phyloP scores from a whole-genome alignment of 352 stramenopile species.

The Globisporangium nunn region DNA sequence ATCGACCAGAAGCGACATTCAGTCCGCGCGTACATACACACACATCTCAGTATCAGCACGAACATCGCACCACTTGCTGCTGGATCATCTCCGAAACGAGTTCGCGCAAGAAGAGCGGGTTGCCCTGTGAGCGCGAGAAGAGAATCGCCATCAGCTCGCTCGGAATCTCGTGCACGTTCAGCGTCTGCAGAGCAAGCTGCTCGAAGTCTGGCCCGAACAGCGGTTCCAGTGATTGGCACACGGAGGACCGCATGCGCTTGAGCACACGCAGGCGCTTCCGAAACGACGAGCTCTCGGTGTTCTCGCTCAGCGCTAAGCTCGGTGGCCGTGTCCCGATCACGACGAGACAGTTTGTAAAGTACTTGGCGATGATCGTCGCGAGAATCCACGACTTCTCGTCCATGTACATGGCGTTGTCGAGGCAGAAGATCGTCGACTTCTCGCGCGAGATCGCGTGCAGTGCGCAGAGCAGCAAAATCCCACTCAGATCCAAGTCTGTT shows the following conservation, averaged over 20 bases:
- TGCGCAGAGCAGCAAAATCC: conserved; percentile 69
- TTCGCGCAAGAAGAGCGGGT: conserved; percentile 77
- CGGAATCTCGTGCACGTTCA: conserved; percentile 55
- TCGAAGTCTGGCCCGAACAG: conserved; percentile 53
- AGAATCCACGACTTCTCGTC: conserved; percentile 82
- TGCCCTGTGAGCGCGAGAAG: conserved; percentile 70
- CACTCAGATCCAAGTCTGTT: conserved; percentile 56
- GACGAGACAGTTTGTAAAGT: conserved; percentile 82
- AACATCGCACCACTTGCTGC: conserved; percentile 51
- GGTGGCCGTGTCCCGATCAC: conserved; percentile 66
- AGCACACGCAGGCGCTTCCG: conserved; percentile 67
- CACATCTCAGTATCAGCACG: background rate
- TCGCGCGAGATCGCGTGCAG: conserved; percentile 74
- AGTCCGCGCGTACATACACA: background rate
- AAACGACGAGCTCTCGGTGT: conserved; percentile 73
- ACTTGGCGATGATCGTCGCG: conserved; percentile 75
- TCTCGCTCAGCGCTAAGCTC: conserved; percentile 50
- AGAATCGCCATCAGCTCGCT: conserved; percentile 57
- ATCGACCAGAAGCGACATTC: too few relatives aligned
- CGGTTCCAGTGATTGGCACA: conserved; percentile 39
- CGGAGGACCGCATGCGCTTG: conserved; percentile 54
- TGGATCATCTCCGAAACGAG: conserved; percentile 80
- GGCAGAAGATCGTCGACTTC: conserved; percentile 58
- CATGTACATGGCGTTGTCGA: conserved; percentile 86
- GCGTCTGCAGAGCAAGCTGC: conserved; percentile 48